These are phyloP conservation scores for Verticillium longisporum DNA, from an alignment of 2,329 filamentous ascomycete genomes.

Conservation along the genomic window DNA sequence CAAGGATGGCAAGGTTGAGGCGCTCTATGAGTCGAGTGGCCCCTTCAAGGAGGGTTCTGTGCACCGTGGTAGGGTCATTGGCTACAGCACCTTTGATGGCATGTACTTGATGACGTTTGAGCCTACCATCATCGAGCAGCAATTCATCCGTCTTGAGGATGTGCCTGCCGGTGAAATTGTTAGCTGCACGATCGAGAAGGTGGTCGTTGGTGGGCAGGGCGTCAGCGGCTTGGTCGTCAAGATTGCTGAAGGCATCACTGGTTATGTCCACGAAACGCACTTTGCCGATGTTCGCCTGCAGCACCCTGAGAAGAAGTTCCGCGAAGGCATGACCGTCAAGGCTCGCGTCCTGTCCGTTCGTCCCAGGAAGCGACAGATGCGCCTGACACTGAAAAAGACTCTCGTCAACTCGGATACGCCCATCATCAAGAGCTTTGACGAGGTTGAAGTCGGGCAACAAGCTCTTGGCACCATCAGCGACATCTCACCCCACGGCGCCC, in stretches of 20 bases:
- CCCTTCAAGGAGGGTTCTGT: slow-evolving; percentile 70
- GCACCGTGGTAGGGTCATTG: slow-evolving; percentile 75
- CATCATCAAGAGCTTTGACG: slow-evolving; percentile 72
- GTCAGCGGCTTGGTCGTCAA: slow-evolving; percentile 76
- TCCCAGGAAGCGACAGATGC: slow-evolving; percentile 66
- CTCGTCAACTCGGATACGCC: slow-evolving; percentile 81
- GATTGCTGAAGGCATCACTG: slow-evolving; percentile 78
- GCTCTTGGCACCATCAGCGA: slow-evolving; percentile 83
- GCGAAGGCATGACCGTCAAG: slow-evolving; percentile 77
- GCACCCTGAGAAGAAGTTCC: slow-evolving; percentile 94
- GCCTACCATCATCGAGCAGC: slow-evolving; percentile 73
- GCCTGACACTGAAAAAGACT: slow-evolving; percentile 89
- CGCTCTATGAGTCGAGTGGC: slow-evolving; percentile 68
- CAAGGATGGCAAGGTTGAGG: slow-evolving; percentile 83
- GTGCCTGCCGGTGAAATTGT: slow-evolving; percentile 75
- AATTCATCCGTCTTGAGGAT: slow-evolving; percentile 88
- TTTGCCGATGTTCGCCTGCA: slow-evolving; percentile 81
- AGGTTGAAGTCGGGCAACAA: slow-evolving; percentile 67
- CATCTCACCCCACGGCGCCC: slow-evolving; percentile 69
- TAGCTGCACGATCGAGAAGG: slow-evolving; percentile 76
- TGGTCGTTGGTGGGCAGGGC: slow-evolving; percentile 72
- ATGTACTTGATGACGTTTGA: slow-evolving; percentile 82
- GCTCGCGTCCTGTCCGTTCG: slow-evolving; percentile 80
- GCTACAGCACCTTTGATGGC: slow-evolving; percentile 83
- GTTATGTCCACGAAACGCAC: slow-evolving; percentile 83